Base-by-base conservation (phyloP, 148 eudicot genomes). In the Dianthus caryophyllus region DNA sequence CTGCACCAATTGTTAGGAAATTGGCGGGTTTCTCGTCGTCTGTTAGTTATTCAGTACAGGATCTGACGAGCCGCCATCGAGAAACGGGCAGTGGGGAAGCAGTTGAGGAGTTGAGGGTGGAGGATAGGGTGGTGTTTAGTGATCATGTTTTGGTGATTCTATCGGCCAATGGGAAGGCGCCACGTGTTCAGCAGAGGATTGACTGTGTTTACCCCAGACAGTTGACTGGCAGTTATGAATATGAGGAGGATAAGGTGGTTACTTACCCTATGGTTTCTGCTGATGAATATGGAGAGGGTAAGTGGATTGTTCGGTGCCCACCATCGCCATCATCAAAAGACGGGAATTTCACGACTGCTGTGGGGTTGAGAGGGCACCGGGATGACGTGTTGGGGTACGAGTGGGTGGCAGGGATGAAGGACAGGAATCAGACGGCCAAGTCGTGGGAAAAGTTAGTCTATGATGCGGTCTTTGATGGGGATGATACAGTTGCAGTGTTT, bases 291-390 rank as follows among this genome's bases (percentile, higher is more conserved):
- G 77, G 65, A 5, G 83, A 76, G 5, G 71, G 73, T 16, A 70
- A 78, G 58, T 83, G 83, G 72, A 72, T 94, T 2, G 81, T 94
- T 59, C 80, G 96, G 63, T 94, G 97, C 70, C 96, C 93, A 1
- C 31, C 75, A 1, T 93, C 96, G 21, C 85, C 84, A 11, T 84
- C 84, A 11, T n/a, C n/a, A n/a, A n/a, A n/a, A n/a, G n/a, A n/a
- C n/a, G 29, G 6, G 59, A 85, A 86, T 73, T 78, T 69, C 59
- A 82, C 90, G 2, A 71, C 76, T 0, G 81, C 44, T 11, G 94
- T 80, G 14, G 76, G 70, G 65, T 74, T 87, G 71, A 44, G 41
- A 72, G 56, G 76, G 69, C 49, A 33, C 5, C 39, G 47, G 39
- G 27, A 67, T 1, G 39, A 20, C 21, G 66, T 64, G 67, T 55